Evolutionary conservation across 202 grass and related monocot species (phyloP).

Genomic region (Cymbopogon flexuosus): DNA sequence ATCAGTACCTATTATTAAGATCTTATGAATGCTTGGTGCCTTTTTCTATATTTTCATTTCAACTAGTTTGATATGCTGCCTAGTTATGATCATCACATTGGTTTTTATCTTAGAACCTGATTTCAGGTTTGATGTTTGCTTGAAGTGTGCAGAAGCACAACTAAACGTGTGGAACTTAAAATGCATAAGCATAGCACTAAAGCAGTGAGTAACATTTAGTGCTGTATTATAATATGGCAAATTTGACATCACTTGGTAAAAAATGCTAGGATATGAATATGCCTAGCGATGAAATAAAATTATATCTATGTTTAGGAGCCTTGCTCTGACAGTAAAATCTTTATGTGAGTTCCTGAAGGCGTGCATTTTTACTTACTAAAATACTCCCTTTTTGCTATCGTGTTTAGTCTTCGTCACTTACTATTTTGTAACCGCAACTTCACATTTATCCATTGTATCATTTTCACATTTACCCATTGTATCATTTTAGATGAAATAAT

Average conservation of each 20-base stretch:
- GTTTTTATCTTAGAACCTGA: not conserved
- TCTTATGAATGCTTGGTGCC: not conserved
- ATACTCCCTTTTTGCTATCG: not conserved
- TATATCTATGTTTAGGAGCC: not conserved
- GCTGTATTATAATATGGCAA: not conserved
- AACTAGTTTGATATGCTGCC: not conserved
- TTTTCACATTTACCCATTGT: conserved; percentile 8
- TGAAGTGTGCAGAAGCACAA: not conserved
- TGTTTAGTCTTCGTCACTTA: not conserved
- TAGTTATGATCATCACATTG: not conserved
- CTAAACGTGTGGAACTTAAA: not conserved
- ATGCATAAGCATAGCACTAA: not conserved
- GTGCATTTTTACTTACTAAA: not conserved
- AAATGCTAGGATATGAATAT: not conserved
- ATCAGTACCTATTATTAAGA: conserved; percentile 15
- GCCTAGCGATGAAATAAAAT: not conserved
- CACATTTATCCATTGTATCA: not conserved
- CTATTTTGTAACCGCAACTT: not conserved
- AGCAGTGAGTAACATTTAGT: not conserved
- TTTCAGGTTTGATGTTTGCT: conserved; percentile 4
- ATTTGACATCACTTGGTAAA: not conserved
- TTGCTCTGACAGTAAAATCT: not conserved
- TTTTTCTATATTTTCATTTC: not conserved
- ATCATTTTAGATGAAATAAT: conserved; percentile 6
- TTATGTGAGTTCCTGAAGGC: not conserved